A percentile compares a stretch with the other conserved stretches of the same genome.
These are phyloP conservation scores for Entomophthora muscae DNA, from an alignment of 371 early-diverging fungal genomes.

Conservation along the genomic window DNA sequence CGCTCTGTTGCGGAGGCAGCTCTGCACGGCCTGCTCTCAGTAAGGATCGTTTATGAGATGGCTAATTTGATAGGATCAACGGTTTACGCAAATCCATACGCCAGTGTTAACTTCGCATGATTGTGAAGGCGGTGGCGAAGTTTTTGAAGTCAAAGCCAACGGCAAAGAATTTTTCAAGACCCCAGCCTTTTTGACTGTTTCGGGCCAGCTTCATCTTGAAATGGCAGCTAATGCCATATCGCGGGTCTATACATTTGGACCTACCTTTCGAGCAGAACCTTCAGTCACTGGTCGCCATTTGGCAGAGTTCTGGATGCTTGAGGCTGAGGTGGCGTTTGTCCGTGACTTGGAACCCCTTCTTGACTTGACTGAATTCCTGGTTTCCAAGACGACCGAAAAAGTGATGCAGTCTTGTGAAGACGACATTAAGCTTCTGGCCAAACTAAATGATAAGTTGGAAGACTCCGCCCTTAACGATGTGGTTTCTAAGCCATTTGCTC, in stretches of 20 bases:
- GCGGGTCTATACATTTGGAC: conserved; percentile 73
- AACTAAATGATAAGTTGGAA: conserved; percentile 28
- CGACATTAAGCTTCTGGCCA: conserved; percentile 8
- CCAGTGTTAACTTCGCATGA: conserved; percentile 73
- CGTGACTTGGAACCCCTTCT: conserved; percentile 27
- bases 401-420: neutral
- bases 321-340: conserved; percentile 73
- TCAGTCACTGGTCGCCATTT: conserved; percentile 69
- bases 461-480: conserved; percentile 20
- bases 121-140: conserved; percentile 90
- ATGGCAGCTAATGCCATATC: conserved; percentile 50
- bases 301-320: conserved; percentile 92
- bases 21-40: conserved; percentile 54
- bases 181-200: conserved; percentile 68
- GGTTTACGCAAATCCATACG: conserved; percentile 64
- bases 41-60: conserved; percentile 11
- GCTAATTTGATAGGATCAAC: conserved; percentile 23
- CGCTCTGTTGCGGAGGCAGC: conserved; percentile 43
- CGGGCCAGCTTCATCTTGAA: conserved; percentile 80
- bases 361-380: conserved; percentile 25
- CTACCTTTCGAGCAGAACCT: conserved; percentile 78
- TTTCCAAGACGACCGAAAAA: neutral
- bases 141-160: conserved; percentile 34
- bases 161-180: conserved; percentile 42
- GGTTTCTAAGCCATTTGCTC: conserved; percentile 31